These are phyloP conservation scores for Thymus quinquecostatus DNA, from an alignment of 257 asterid species.

Conservation along the genomic window DNA sequence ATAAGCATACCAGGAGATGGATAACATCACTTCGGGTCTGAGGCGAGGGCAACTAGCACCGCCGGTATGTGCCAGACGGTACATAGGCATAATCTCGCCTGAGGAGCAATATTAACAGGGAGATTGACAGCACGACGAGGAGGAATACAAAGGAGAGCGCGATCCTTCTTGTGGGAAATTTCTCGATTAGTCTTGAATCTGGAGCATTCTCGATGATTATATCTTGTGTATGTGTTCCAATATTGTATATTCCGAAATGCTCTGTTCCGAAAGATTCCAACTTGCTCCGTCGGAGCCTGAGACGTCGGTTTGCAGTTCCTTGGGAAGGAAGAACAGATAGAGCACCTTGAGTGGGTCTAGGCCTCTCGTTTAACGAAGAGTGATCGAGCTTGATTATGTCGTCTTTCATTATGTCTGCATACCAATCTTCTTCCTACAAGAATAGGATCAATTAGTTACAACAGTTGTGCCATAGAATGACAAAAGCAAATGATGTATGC, in stretches of 20 bases:
- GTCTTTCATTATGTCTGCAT: slow-evolving; percentile 84
- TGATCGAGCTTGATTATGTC: slow-evolving; percentile 77
- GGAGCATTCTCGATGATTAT: slow-evolving; percentile 15
- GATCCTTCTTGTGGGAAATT: neutral
- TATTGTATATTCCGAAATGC: slow-evolving; percentile 7
- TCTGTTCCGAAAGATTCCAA: neutral
- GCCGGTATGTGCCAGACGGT: neutral
- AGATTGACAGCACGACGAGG: slow-evolving; percentile 19
- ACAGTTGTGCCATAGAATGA: neutral
- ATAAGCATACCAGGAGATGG: neutral
- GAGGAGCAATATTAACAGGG: slow-evolving; percentile 21
- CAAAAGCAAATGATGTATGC: neutral
- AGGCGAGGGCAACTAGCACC: neutral
- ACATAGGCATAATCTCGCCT: neutral
- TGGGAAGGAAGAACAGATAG: slow-evolving; percentile 44
- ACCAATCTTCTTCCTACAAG: slow-evolving; percentile 65
- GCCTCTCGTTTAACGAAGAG: slow-evolving; percentile 32
- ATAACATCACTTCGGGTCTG: neutral
- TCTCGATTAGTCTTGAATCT: neutral
- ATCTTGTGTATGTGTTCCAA: slow-evolving; percentile 9
- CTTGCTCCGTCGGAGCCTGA: slow-evolving; percentile 45
- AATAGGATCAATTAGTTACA: neutral
- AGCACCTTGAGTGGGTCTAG: slow-evolving; percentile 26
- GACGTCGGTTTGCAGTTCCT: slow-evolving; percentile 64
- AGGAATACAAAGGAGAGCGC: neutral